These are phyloP conservation scores for Actinomortierella wolfii DNA, from an alignment of 371 early-diverging fungal genomes.

Conservation along the genomic window DNA sequence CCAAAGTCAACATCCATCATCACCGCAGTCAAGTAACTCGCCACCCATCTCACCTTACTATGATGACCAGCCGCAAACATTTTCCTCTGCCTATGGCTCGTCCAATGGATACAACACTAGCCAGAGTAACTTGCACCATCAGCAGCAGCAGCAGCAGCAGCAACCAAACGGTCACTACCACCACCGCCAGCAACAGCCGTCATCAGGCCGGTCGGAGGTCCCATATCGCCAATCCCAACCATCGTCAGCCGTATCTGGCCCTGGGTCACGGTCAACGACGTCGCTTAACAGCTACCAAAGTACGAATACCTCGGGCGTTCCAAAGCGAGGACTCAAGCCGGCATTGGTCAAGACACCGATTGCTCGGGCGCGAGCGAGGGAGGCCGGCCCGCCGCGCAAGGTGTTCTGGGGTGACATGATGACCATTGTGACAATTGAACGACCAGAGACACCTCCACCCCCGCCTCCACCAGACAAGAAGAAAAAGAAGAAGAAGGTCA, in stretches of 20 bases:
- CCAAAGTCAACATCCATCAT: too few relatives aligned
- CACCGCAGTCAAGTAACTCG: too few relatives aligned
- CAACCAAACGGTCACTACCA: constrained; percentile 1
- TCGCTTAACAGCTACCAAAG: too few relatives aligned
- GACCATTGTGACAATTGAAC: constrained; percentile 27
- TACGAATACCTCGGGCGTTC: too few relatives aligned
- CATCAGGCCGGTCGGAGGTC: constrained; percentile 7
- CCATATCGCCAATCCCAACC: constrained; percentile 5
- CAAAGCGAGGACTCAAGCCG: constrained; percentile 12
- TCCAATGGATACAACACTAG: too few relatives aligned
- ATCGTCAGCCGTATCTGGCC: too few relatives aligned
- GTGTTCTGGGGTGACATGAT: constrained; percentile 37
- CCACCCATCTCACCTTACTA: too few relatives aligned
- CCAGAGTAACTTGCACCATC: too few relatives aligned
- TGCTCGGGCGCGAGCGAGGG: constrained; percentile 28
- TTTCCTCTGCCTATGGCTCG: too few relatives aligned
- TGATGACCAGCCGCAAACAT: too few relatives aligned
- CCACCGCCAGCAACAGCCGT: constrained; percentile 9
- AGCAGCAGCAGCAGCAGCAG: neutral
- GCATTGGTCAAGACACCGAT: constrained; percentile 31
- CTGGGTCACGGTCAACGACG: too few relatives aligned
- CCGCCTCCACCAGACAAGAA: constrained; percentile 29
- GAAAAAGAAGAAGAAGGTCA: constrained; percentile 28
- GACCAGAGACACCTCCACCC: constrained; percentile 29
- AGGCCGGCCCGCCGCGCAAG: constrained; percentile 19